Evolutionary conservation across 2,329 filamentous ascomycete genomes (phyloP).

Genomic region (Cordyceps fumosorosea): DNA sequence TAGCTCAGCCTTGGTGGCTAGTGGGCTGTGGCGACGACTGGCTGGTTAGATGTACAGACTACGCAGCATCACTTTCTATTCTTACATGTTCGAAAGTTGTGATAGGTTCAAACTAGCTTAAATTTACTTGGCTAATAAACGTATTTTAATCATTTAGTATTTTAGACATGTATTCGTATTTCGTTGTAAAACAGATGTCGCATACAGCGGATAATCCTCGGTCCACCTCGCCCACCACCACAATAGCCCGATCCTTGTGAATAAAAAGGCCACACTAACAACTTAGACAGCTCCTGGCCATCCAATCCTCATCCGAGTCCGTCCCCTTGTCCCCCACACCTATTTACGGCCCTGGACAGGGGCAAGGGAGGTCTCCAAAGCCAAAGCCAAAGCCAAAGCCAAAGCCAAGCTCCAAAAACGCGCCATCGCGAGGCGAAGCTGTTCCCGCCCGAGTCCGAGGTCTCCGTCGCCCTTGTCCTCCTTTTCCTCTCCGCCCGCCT

Average conservation of each 20-base stretch:
- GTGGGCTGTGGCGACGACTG: not conserved
- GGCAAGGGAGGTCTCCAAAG: not conserved
- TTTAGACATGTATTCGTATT: too few relatives aligned
- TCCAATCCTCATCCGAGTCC: conserved; percentile 2
- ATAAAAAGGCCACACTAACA: not conserved
- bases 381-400: not conserved
- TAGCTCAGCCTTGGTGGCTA: conserved; percentile 16
- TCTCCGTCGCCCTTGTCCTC: not conserved
- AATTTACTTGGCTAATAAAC: too few relatives aligned
- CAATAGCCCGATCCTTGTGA: too few relatives aligned
- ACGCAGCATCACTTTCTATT: too few relatives aligned
- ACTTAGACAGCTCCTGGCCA: not conserved
- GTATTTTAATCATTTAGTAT: too few relatives aligned
- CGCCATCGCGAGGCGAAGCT: conserved; percentile 5
- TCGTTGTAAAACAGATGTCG: too few relatives aligned
- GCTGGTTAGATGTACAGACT: too few relatives aligned
- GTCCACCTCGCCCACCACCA: too few relatives aligned
- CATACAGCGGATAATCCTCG: too few relatives aligned
- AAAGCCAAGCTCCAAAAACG: not conserved
- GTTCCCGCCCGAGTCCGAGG: not conserved
- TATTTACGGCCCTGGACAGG: too few relatives aligned
- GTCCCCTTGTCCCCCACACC: not conserved
- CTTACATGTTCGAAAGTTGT: not conserved
- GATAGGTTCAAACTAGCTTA: too few relatives aligned
- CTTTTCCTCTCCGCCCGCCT: not conserved